Evolutionary conservation across 2,329 filamentous ascomycete species (phyloP), one percentile per base, ranked within the genome.

Genomic region (Penicillium sp.): DNA sequence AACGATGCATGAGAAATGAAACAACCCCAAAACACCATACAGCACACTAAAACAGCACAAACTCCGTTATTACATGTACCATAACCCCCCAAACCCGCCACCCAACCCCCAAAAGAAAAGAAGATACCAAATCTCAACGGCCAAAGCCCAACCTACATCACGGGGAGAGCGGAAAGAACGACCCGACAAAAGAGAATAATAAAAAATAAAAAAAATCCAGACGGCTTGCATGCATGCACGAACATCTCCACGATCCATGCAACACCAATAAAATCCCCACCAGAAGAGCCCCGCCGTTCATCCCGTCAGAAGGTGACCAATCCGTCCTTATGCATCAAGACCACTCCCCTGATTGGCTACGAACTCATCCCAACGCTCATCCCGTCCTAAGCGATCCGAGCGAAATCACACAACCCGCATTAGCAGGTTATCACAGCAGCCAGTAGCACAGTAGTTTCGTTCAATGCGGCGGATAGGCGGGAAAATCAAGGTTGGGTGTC

Each of bases 251-350:
- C 43, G 37, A 50, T 50, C 31, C 48, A 46, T 50, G 48, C 29
- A 31, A 41, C 17, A 28, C 48, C 35, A 38, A 45, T 17, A 32
- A 37, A 45, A 28, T 33, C 41, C 26, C 46, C 39, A 35, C 8
- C 22, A 4, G 12, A 31, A 28, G 12, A 44, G 57, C 57, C 57
- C 57, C 57, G 57, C 55, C 55, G 57, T 58, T 59, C 57, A 57
- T 58, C 49, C 56, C 53, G 51, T 33, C 37, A 46, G 43, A 31
- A 53, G 44, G 45, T 58, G 53, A 57, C 53, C 54, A 53, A 53
- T 58, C 51, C 40, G 43, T 44, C 52, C 52, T 39, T 45, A 38
- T 32, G 35, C 46, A 53, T 37, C 28, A 15, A 2, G 13, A 17
- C 15, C 41, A n/a, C 9, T 19, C 3, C 6, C 8, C 17, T 48